These are phyloP conservation scores for Nitzschia putrida DNA, from an alignment of 108 stramenopile genomes.

Conservation along the genomic window DNA sequence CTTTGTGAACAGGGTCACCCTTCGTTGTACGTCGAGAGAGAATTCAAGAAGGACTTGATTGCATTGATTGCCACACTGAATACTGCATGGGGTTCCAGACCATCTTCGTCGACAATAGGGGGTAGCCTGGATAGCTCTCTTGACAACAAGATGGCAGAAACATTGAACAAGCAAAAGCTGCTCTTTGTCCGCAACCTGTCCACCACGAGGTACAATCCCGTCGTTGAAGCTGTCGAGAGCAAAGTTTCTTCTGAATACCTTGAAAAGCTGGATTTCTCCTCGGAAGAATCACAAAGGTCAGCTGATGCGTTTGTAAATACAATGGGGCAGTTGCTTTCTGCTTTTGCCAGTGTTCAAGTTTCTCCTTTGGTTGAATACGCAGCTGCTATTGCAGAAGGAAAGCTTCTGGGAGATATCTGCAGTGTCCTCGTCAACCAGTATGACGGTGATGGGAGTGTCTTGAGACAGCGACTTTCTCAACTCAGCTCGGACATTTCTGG, in stretches of 20 bases:
- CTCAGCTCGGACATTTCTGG: constrained; percentile 24
- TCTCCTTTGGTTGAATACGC: constrained; percentile 69
- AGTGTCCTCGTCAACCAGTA: constrained; percentile 24
- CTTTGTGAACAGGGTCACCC: constrained; percentile 60
- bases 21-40: constrained; percentile 48
- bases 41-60: constrained; percentile 60
- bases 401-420: constrained; percentile 46
- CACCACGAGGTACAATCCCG: constrained; percentile 52
- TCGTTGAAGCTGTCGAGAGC: constrained; percentile 68
- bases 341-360: constrained; percentile 62
- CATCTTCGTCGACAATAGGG: constrained; percentile 27
- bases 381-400: constrained; percentile 56
- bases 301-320: constrained; percentile 14
- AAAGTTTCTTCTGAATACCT: constrained; percentile 53
- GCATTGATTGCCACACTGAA: constrained; percentile 76
- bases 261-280: constrained; percentile 32
- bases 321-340: constrained; percentile 23
- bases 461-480: neutral
- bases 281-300: constrained; percentile 12
- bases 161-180: constrained; percentile 6
- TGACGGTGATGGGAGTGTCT: neutral
- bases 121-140: constrained; percentile 5
- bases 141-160: constrained; percentile 17
- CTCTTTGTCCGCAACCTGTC: constrained; percentile 4
- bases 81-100: constrained; percentile 64